Evolutionary conservation across 805 yeast genomes (phyloP), one percentile per base, ranked within the genome.

Genomic region (Kodamaea sagamina): DNA sequence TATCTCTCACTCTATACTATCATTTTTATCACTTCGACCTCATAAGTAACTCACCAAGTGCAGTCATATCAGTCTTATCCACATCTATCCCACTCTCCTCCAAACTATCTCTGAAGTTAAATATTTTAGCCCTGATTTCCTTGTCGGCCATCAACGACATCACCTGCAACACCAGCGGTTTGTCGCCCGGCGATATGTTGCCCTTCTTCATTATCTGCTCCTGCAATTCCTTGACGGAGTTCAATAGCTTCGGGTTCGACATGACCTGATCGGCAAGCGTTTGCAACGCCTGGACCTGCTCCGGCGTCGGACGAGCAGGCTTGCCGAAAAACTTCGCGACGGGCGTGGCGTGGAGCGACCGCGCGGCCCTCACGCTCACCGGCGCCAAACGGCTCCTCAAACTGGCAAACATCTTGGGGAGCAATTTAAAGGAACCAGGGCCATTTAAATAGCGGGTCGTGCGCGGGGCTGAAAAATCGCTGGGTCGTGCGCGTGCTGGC

Each of bases 131-230:
- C 39, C 67, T 62, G 6, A 68, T 64, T 9, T 67, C 72, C 43
- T 57, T 57, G 40, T 69, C 70, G 29, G 68, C 52, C 40, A 68
- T 54, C 28, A 71, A 54, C 45, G 58, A 61, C 59, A 69, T 62
- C 61, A 71, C 52, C 41, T 67, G 58, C 47, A 62, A 49, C 56
- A 68, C 51, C 15, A 64, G 59, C 2, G 72, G 72, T 6, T 63
- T 63, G 40, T 59, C 47, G n/a, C 59, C 58, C 7, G 52, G 61
- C 2, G 63, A 54, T 27, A 55, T 45, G 41, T 62, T 55, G 19
- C 74, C 74, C 44, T 68, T 68, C 4, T 48, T 47, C 16, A 51
- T 50, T 37, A 70, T 57, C 17, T 62, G 48, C 8, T 38, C 43
- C 47, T 66, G 70, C 41, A 70, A 65, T 21, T 65, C 60, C 8